Base-by-base conservation (phyloP, 768 basidiomycete genomes). In the Termitomyces sp. region DNA sequence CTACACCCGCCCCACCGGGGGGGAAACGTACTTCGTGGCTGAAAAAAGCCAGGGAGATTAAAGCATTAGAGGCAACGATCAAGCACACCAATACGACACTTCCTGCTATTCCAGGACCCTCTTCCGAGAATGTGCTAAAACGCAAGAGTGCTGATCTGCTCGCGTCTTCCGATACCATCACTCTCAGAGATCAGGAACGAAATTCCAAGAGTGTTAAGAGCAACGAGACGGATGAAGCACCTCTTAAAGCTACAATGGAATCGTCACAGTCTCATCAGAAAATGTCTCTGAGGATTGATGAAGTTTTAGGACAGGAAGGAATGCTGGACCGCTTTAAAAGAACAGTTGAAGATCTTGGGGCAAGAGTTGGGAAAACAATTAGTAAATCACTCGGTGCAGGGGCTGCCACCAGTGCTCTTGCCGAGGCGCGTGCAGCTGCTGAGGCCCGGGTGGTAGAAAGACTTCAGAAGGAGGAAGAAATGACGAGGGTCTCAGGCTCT, bases 11-110 rank as follows among this genome's bases (percentile, higher is more conserved):
- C 5, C 68, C 74, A 25, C 69, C 72, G 32, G 77, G 77, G 10
- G 84, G 83, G 3, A 91, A 89, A 67, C 84, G 91, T 37, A 88
- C 88, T 9, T 92, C 91, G 3, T 92, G 91, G 91, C 72, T 93
- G 57, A 84, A 83, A 73, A 91, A 89, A 67, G 91, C 87, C 14
- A 80, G 90, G 40, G 88, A 90, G 68, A 86, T 80, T 31, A 88
- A 88, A 64, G 88, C 88, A 17, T 74, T 85, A 68, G 91, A 91
- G 67, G 77, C 76, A n/a, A 75, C 76, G 11, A 67, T 66, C 60
- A 83, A 73, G 69, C 81, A 77, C 56, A 58, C 69, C 25, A 69
- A 38, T 63, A 45, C 62, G 38, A 37, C 63, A 29, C 66, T 58
- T 5, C 63, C 65, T 29, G 54, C 65, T 31, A 54, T 65, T 9